These are phyloP conservation scores for Cerioporus squamosus DNA, from an alignment of 1,284 basidiomycete species.

Conservation along the genomic window DNA sequence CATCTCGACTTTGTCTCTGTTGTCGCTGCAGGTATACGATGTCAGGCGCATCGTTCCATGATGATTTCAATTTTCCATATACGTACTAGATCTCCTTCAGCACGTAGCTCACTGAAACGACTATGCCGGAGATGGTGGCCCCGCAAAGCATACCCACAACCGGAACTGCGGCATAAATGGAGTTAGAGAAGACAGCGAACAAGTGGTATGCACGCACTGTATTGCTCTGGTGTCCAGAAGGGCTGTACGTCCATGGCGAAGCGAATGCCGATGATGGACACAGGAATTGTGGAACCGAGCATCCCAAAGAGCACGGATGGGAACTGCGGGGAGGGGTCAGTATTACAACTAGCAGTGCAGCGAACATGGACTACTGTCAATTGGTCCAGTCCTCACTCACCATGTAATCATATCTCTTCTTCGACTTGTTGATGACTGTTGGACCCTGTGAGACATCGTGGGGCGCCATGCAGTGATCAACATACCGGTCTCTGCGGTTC, in stretches of 20 bases:
- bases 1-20: constrained; percentile 81
- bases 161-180: constrained; percentile 57
- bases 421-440: constrained; percentile 72
- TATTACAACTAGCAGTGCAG: constrained; percentile 2
- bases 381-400: too few relatives aligned
- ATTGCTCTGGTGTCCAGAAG: constrained; percentile 84
- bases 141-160: constrained; percentile 90
- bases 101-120: constrained; percentile 68
- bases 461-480: not conserved
- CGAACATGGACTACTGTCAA: too few relatives aligned
- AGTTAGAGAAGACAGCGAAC: constrained; percentile 32
- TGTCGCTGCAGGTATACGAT: constrained; percentile 55
- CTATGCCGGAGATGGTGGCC: constrained; percentile 75
- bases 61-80: too few relatives aligned
- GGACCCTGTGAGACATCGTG: not conserved
- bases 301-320: constrained; percentile 69
- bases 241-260: constrained; percentile 79
- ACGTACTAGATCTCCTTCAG: constrained; percentile 69
- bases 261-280: constrained; percentile 76
- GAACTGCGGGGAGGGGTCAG: constrained; percentile 52
- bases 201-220: constrained; percentile 51
- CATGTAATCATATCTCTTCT: constrained; percentile 76
- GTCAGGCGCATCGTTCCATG: too few relatives aligned
- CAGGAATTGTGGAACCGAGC: constrained; percentile 78
- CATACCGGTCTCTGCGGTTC: constrained; percentile 69